Evolutionary conservation across 371 early-diverging fungal genomes (phyloP).

Genomic region (Choanephora cucurbitarum): DNA sequence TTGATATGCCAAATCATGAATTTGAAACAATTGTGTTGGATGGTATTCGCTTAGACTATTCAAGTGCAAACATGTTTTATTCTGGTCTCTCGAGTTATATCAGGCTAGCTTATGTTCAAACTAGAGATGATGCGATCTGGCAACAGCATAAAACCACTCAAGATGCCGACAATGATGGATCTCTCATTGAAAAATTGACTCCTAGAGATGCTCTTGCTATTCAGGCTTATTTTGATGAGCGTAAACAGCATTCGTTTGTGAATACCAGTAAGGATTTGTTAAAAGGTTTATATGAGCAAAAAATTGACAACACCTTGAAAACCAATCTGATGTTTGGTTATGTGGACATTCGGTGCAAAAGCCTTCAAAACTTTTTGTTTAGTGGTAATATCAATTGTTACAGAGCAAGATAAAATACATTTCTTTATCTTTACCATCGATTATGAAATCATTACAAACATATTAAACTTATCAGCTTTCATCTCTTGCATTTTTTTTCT

Average conservation of each 20-base stretch:
- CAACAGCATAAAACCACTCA: conserved; percentile 10
- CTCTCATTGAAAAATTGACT: neutral
- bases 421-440: no score
- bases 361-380: conserved; percentile 5
- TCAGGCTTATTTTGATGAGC: conserved; percentile 5
- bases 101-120: neutral
- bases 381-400: conserved; percentile 7
- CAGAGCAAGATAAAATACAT: no score
- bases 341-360: conserved; percentile 9
- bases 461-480: no score
- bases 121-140: neutral
- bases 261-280: neutral
- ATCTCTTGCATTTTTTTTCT: neutral
- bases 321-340: conserved; percentile 15
- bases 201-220: neutral
- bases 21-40: conserved; percentile 10
- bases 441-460: no score
- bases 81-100: conserved; percentile 14
- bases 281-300: conserved; percentile 1
- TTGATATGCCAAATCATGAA: conserved; percentile 7
- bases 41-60: conserved; percentile 16
- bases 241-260: neutral
- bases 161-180: neutral
- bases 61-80: conserved; percentile 5
- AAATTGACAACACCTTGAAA: neutral